phyloP scores from a whole-genome alignment of 164 flowering plant genomes.

The Cinnamomum micranthum region DNA sequence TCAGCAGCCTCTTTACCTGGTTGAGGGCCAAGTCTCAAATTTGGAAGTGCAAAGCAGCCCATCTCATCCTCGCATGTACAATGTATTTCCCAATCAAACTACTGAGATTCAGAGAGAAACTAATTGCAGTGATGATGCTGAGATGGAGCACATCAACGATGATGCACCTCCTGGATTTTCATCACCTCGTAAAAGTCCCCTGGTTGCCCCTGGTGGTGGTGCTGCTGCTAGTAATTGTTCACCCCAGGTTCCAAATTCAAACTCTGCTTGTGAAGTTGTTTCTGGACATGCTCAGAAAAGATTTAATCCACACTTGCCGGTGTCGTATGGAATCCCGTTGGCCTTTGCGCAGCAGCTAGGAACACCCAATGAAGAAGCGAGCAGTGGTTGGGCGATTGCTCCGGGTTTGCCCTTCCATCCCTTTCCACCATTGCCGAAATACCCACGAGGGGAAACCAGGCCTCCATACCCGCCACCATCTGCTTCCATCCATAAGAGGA shows the following conservation, averaged over 20 bases:
- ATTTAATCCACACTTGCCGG: slow-evolving; percentile 51
- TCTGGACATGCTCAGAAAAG: slow-evolving; percentile 46
- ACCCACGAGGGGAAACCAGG: slow-evolving; percentile 32
- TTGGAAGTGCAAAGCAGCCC: slow-evolving; percentile 15
- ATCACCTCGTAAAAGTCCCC: slow-evolving; percentile 25
- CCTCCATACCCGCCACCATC: slow-evolving; percentile 10
- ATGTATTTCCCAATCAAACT: slow-evolving; percentile 7
- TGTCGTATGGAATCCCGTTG: slow-evolving; percentile 74
- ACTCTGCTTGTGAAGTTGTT: slow-evolving; percentile 29
- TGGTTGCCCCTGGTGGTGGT: slow-evolving; percentile 22
- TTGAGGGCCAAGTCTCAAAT: slow-evolving; percentile 24
- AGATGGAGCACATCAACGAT: slow-evolving; percentile 8
- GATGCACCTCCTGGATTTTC: slow-evolving; percentile 60
- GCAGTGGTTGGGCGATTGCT: slow-evolving; percentile 51
- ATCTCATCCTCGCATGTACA: slow-evolving; percentile 12
- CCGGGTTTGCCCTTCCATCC: slow-evolving; percentile 79
- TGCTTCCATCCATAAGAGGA: slow-evolving; percentile 10
- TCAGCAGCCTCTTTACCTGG: slow-evolving; percentile 8
- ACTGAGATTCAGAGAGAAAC: slow-evolving; percentile 11
- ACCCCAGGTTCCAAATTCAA: slow-evolving; percentile 6
- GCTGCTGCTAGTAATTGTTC: slow-evolving; percentile 1
- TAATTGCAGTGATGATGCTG: slow-evolving; percentile 8
- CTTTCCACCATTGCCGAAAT: slow-evolving; percentile 79
- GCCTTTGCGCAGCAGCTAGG: slow-evolving; percentile 54
- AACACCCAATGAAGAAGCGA: slow-evolving; percentile 29